Base-by-base conservation (phyloP, 2,329 filamentous ascomycete species). In the Fusarium sp. region DNA sequence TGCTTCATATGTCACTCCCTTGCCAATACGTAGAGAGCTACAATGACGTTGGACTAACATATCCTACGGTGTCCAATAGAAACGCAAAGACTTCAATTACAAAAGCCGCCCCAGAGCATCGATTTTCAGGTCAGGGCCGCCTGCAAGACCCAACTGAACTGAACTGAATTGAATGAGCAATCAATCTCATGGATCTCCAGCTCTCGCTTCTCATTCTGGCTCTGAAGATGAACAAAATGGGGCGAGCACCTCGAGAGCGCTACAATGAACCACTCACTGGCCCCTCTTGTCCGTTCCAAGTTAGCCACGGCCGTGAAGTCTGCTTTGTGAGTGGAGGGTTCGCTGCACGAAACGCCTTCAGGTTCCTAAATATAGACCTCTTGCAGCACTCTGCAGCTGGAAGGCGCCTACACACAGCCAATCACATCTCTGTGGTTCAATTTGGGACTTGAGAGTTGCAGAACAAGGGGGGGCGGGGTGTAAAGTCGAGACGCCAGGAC, bases 341-440 rank as follows among this genome's bases (percentile, higher is more conserved):
- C 58, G 52, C 57, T 60, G 70, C 66, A 67, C 74, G 73, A 76
- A 76, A 76, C 74, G 69, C 57, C 54, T 66, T 63, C 57, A 58
- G 70, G 63, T 66, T 66, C 60, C 77, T 79, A 79, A 78, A 77
- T 77, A 77, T 79, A 79, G 77, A 71, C 47, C 57, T 67, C 28
- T 41, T 50, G 63, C 60, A 59, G 38, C 44, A 48, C 66, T 69
- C 66, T 66, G 69, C 35, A 64, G 38, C 61, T 68, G 66, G 69
- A 73, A 65, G 71, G 77, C 77, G 77, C 75, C 73, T 77, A 78
- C 47, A 24, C 26, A 39, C 9, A 53, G 39, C 77, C 77, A 79
- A 79, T 79, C 72, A 79, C 11, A 28, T 46, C 6, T 7, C 47
- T 18, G 31, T 24, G 23, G 47, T 60, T 65, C 74, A 73, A 76